Base-by-base conservation (phyloP, 2,329 filamentous ascomycete species). In the Diaporthe aspalathi region DNA sequence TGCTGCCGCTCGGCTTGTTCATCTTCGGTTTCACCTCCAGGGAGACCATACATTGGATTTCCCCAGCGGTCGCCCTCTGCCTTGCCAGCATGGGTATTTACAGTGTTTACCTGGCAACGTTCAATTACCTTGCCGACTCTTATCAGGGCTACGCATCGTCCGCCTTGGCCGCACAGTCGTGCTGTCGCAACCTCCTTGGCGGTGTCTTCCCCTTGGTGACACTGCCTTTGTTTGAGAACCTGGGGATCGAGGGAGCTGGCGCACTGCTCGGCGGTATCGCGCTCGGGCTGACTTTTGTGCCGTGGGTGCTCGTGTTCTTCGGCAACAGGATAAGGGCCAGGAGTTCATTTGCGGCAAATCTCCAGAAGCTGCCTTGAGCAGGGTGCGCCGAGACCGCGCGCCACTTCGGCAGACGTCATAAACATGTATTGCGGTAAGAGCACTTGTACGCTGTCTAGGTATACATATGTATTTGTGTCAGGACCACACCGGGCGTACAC, bases 41-140 rank as follows among this genome's bases (percentile, higher is more conserved):
- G 70, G 79, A 86, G 0, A 84, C 83, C 0, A 85, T 91, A 1
- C 92, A 89, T 74, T 95, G 93, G 93, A 91, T 94, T 69, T 88
- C 89, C 0, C 93, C 94, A 0, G 82, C 90, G 0, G 81, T 95
- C 3, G 92, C 90, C 0, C 86, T 97, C 43, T 89, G 86, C 0
- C 88, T 94, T 72, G 91, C 94, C 0, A 95, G 93, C 0, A 93
- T 95, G 85, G 92, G 95, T 35, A 97, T 98, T 74, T 95, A 94
- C 80, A 91, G 90, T 50, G 90, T 98, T 45, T 97, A 97, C 78
- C 87, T 98, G 1, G 92, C 94, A 3, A 93, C 94, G 0, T 97
- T 98, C 83, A 98, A 98, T 79, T 98, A 97, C 76, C 86, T 98
- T 1, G 94, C 94, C 24, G 95, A 98, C 78, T 92, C 91, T 1